Conservation (phyloP, 139 green algal species). For the Haematococcus sp. region DNA sequence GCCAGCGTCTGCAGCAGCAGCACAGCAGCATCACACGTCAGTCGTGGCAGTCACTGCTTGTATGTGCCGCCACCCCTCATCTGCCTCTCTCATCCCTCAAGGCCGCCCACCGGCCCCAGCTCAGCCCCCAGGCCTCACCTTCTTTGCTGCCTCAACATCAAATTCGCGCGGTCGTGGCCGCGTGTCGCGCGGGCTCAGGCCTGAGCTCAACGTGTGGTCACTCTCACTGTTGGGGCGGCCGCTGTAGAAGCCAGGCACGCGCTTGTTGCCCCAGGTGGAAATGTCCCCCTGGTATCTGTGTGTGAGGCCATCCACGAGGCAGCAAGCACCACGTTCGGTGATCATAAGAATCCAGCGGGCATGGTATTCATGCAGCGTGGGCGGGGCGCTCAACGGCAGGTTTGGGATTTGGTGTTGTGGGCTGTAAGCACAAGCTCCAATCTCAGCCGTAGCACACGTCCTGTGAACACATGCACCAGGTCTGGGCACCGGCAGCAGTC, state of each 20-base stretch:
- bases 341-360: background rate
- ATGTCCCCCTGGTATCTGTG: conserved; percentile 31
- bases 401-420: too few species aligned
- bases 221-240: background rate
- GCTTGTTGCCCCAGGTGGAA: conserved; percentile 27
- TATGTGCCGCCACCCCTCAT: too few species aligned
- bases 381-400: too few species aligned
- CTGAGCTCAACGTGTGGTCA: conserved; percentile 64
- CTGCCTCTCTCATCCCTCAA: too few species aligned
- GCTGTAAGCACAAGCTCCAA: too few species aligned
- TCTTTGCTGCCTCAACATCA: conserved; percentile 32
- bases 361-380: background rate
- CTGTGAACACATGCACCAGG: background rate
- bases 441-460: background rate
- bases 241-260: background rate
- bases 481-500: too few species aligned
- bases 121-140: conserved; percentile 15
- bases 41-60: too few species aligned
- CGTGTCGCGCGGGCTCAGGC: conserved; percentile 54
- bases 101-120: too few species aligned
- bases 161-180: conserved; percentile 18
- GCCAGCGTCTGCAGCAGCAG: conserved; percentile 34
- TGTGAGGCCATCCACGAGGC: background rate
- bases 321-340: background rate
- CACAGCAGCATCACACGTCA: too few species aligned